Evolutionary conservation across 208 protist species (phyloP).

Genomic region (Porcisia deanei): DNA sequence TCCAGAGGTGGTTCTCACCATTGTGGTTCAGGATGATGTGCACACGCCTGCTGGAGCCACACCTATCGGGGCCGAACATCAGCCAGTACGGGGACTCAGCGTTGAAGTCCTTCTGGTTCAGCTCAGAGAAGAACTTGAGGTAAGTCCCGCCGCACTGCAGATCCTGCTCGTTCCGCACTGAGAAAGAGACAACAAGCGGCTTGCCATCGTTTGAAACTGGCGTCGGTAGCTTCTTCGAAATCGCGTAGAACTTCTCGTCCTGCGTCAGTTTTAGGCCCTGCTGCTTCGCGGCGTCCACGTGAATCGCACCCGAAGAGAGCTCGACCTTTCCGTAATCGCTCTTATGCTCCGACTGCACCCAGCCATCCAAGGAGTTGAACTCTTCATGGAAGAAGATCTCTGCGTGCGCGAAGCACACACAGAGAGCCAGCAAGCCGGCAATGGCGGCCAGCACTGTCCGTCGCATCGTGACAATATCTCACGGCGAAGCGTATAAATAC

Average conservation of each 20-base stretch:
- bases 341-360: constrained; percentile 54
- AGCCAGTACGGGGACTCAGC: constrained; percentile 91
- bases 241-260: constrained; percentile 88
- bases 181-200: constrained; percentile 92
- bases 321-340: constrained; percentile 68
- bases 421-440: constrained; percentile 26
- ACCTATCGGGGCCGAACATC: constrained; percentile 97
- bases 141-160: constrained; percentile 94
- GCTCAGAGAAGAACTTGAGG: constrained; percentile 90
- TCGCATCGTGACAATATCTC: constrained; percentile 4
- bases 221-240: constrained; percentile 76
- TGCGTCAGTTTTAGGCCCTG: constrained; percentile 88
- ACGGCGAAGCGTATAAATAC: not conserved
- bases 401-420: constrained; percentile 32
- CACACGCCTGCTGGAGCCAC: constrained; percentile 74
- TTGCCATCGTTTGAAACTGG: constrained; percentile 86
- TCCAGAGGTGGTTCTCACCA: constrained; percentile 91
- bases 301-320: constrained; percentile 49
- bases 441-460: constrained; percentile 20
- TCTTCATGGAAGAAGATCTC: constrained; percentile 75
- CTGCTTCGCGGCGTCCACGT: constrained; percentile 64
- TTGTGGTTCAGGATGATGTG: constrained; percentile 96
- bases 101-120: constrained; percentile 82
- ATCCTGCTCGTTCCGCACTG: constrained; percentile 90
- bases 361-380: constrained; percentile 67